Evolutionary conservation across 2,329 filamentous ascomycete species (phyloP).

Genomic region (Rhinocladiella similis): DNA sequence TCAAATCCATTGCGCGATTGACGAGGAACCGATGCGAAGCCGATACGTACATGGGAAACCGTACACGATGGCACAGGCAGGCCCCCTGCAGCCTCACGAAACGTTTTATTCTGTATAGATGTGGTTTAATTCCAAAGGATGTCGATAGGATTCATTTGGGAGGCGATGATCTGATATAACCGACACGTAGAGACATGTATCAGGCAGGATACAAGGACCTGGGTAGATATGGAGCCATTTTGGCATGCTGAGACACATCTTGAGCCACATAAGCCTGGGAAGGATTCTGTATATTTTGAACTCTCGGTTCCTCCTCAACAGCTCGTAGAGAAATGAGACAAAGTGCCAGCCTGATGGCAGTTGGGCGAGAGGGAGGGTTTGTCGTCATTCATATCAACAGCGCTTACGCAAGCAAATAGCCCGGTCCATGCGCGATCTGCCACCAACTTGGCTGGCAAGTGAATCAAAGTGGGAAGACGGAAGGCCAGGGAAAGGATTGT

Average conservation of each 20-base stretch:
- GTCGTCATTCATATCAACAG: not conserved
- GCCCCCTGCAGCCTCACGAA: constrained; percentile 20
- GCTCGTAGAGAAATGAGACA: no score
- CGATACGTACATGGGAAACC: constrained; percentile 63
- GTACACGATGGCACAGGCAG: constrained; percentile 33
- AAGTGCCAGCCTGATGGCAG: no score
- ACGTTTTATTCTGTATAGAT: constrained; percentile 23
- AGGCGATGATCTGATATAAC: no score
- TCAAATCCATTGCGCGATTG: constrained; percentile 72
- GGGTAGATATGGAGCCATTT: no score
- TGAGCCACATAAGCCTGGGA: no score
- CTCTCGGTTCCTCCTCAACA: no score
- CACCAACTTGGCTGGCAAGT: not conserved
- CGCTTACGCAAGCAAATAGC: not conserved
- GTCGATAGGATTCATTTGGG: not conserved
- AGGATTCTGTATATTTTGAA: no score
- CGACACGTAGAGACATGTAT: no score
- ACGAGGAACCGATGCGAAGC: constrained; percentile 70
- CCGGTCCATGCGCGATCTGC: not conserved
- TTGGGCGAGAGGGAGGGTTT: not conserved
- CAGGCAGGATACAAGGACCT: no score
- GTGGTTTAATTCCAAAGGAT: no score
- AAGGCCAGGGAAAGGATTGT: not conserved
- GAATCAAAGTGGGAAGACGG: not conserved
- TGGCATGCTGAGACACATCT: no score